These are phyloP conservation scores for Yamadazyma philogaea DNA, from an alignment of 805 yeast genomes.

Conservation along the genomic window DNA sequence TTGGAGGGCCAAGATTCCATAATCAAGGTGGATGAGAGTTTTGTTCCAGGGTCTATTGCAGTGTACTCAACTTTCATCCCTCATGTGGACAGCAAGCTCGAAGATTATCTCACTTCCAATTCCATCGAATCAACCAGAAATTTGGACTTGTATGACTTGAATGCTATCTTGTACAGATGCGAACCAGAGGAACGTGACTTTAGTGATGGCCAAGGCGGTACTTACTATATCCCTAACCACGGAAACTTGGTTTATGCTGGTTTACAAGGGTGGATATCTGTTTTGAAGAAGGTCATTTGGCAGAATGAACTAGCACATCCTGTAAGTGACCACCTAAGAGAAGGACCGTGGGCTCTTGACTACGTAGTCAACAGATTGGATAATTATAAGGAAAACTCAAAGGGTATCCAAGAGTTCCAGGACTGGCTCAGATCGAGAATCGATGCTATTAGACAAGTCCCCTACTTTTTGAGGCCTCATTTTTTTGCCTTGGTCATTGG, in stretches of 20 bases:
- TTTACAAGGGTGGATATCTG: slow-evolving; percentile 85
- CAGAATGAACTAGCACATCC: slow-evolving; percentile 83
- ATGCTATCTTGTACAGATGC: slow-evolving; percentile 69
- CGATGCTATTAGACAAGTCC: slow-evolving; percentile 60
- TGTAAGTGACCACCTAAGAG: slow-evolving; percentile 71
- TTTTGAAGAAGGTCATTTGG: slow-evolving; percentile 57
- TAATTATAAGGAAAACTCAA: slow-evolving; percentile 46
- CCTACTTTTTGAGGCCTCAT: slow-evolving; percentile 80
- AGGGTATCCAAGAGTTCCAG: slow-evolving; percentile 53
- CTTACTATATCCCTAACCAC: slow-evolving; percentile 67
- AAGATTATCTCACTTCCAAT: slow-evolving; percentile 65
- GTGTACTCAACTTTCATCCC: slow-evolving; percentile 70
- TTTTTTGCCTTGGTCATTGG: slow-evolving; percentile 83
- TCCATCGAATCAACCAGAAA: slow-evolving; percentile 69
- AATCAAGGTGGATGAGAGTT: slow-evolving; percentile 55
- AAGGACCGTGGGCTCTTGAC: slow-evolving; percentile 89
- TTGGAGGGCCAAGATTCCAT: slow-evolving; percentile 47
- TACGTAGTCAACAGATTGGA: slow-evolving; percentile 60
- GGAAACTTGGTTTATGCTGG: slow-evolving; percentile 86
- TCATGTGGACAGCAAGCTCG: slow-evolving; percentile 63
- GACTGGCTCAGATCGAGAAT: slow-evolving; percentile 70
- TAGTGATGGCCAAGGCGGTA: slow-evolving; percentile 68
- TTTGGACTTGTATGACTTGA: slow-evolving; percentile 65
- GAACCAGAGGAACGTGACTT: slow-evolving; percentile 87
- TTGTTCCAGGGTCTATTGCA: slow-evolving; percentile 90